These are phyloP conservation scores for Globisporangium abappressorium DNA, from an alignment of 352 stramenopile species.

Conservation along the genomic window DNA sequence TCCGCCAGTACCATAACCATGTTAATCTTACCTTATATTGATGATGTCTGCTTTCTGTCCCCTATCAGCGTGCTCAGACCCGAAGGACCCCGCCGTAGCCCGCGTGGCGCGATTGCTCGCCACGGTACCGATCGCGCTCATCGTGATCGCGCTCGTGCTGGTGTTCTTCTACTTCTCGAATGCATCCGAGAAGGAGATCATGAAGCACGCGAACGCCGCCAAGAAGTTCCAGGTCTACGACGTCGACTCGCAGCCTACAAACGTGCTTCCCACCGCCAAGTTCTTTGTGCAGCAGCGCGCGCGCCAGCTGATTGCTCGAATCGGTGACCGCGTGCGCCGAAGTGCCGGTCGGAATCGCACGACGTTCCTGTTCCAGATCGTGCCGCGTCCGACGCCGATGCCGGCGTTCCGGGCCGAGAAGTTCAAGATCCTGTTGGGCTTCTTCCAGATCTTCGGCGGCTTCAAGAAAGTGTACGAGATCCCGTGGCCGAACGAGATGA, in stretches of 20 bases:
- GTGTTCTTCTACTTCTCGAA: constrained; percentile 51
- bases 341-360: not conserved
- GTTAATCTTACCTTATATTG: not conserved
- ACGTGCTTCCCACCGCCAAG: constrained; percentile 18
- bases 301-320: constrained; percentile 9
- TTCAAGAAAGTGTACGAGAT: constrained; percentile 80
- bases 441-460: constrained; percentile 73
- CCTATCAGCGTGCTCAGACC: constrained; percentile 34
- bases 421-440: constrained; percentile 76
- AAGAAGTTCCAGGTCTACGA: constrained; percentile 55
- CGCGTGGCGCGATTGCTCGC: constrained; percentile 37
- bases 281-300: constrained; percentile 27
- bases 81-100: constrained; percentile 33
- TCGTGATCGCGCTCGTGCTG: constrained; percentile 28
- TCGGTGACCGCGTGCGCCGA: constrained; percentile 7
- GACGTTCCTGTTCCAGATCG: constrained; percentile 41
- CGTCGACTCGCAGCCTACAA: not conserved
- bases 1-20: not conserved
- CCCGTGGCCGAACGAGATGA: constrained; percentile 59
- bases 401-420: constrained; percentile 56
- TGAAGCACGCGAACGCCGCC: constrained; percentile 49
- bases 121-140: constrained; percentile 38
- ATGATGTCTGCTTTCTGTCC: not conserved
- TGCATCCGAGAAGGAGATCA: constrained; percentile 40
- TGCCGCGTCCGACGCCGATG: constrained; percentile 17